Base-by-base conservation (phyloP, 495 filamentous ascomycete genomes). In the Hypoxylon fuscum region DNA sequence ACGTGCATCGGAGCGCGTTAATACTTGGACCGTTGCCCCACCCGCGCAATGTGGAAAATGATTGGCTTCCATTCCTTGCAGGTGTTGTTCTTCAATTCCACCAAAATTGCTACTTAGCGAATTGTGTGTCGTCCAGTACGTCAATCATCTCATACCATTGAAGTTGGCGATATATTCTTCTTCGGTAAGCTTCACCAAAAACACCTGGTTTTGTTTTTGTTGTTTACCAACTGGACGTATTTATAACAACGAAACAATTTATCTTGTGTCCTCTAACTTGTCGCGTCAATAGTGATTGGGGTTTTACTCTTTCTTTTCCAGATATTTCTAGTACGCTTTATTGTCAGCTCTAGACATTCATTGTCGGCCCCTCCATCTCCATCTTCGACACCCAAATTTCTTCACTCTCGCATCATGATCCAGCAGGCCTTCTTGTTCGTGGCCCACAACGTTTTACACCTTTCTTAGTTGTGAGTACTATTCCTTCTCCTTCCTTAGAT, bases 401-500 rank as follows among this genome's bases (percentile, higher is more conserved):
- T 34, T 44, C 52, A 40, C 37, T 34, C 35, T 32, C 64, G 41
- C 65, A 68, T 57, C 68, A 71, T 71, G 68, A 68, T 55, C 65
- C 56, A 71, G 61, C 61, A 65, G 52, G 47, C 45, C 45, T 17
- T 43, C 46, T 48, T 23, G 27, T 25, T 34, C 46, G 17, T 42
- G 41, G 32, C 45, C 60, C 59, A 57, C 46, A 45, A 51, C 55
- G 50, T 45, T 11, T 64, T 52, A 32, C 50, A 58, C 21, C 57
- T 66, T 31, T 63, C 55, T 50, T 71, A 68, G 55, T 37, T 71
- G 62, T 69, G 43, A 69, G 68, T 57, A 42, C 53, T 43, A 22
- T 40, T 22, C 31, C 23, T 59, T 22, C 15, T 34, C 25, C 34
- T 43, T 65, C 11, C 37, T 20, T n/a, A n/a, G n/a, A n/a, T n/a